Base-by-base conservation (phyloP, 176 grass and related monocot genomes). In the Stipa capillata region DNA sequence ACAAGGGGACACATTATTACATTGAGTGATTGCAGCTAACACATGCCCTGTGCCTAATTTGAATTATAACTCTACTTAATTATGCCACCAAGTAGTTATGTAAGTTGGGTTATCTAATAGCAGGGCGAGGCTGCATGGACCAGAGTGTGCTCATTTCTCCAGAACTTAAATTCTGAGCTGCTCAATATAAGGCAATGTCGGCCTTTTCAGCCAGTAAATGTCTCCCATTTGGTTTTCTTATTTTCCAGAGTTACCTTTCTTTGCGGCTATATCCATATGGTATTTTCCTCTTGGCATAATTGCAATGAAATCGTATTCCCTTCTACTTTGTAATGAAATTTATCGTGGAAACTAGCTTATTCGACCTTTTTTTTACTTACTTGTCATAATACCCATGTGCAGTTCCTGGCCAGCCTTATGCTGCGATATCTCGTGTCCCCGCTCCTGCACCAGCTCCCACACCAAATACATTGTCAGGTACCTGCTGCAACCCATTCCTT, bases 321-420 rank as follows among this genome's bases (percentile, higher is more conserved):
- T n/a, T n/a, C n/a, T n/a, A n/a, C n/a, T 0, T 57, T 54, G 39
- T 33, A 83, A 72, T 58, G 31, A 7, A 55, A n/a, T 28, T 78
- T 78, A 28, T 36, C 42, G 12, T 76, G 3, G 5, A 69, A 34
- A 39, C 4, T 56, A 33, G 24, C 58, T 1, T 34, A 4, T 67
- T 80, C 49, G 36, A 69, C 29, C 40, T n/a, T n/a, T 69, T n/a
- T 62, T 80, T 83, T 29, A 71, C 63, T 29, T 66, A 24, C 28
- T 42, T 37, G 1, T 8, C 40, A 4, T n/a, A 41, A 25, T 70
- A 59, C 73, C n/a, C 12, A 74, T 87, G 42, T 93, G 66, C 79
- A 99, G 96, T 89, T 87, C 92, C 88, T 55, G 96, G 96, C 45
- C 83, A 89, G 58, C 86, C 70, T 12, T 97, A 89, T 90, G 47